These are phyloP conservation scores for Cyberlindnera bimundalis DNA, from an alignment of 805 yeast genomes.

Conservation along the genomic window DNA sequence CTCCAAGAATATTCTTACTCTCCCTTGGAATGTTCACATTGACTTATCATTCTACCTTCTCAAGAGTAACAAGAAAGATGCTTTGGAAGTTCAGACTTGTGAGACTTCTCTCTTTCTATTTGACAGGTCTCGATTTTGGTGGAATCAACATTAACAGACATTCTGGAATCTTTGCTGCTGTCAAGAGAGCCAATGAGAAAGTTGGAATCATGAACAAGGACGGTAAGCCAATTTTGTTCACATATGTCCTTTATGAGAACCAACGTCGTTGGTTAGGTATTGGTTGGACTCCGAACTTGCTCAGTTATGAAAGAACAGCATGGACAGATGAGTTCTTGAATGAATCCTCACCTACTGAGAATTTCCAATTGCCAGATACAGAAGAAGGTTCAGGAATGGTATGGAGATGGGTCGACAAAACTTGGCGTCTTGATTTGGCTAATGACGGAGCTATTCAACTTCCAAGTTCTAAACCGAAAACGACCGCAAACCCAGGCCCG, in stretches of 20 bases:
- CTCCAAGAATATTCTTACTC: constrained; percentile 66
- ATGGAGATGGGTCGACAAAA: constrained; percentile 94
- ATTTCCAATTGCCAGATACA: constrained; percentile 77
- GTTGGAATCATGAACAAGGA: constrained; percentile 31
- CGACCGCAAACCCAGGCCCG: constrained; percentile 61
- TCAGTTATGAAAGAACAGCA: constrained; percentile 90
- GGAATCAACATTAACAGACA: constrained; percentile 38
- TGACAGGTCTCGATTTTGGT: constrained; percentile 82
- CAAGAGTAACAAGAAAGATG: constrained; percentile 76
- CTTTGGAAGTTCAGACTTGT: constrained; percentile 79
- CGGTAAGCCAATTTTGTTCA: constrained; percentile 66
- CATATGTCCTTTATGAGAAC: constrained; percentile 89
- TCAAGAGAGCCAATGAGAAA: constrained; percentile 37
- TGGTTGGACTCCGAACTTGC: constrained; percentile 93
- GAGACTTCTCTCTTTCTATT: constrained; percentile 69
- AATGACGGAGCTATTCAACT: constrained; percentile 82
- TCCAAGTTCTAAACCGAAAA: constrained; percentile 52
- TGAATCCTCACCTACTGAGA: constrained; percentile 73
- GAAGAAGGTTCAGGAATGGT: constrained; percentile 63
- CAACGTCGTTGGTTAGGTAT: constrained; percentile 97
- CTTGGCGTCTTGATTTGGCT: constrained; percentile 88
- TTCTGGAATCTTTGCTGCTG: constrained; percentile 42
- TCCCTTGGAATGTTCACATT: constrained; percentile 56
- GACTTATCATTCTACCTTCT: constrained; percentile 84
- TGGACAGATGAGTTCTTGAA: constrained; percentile 97